Conservation (phyloP, 495 filamentous ascomycete genomes). For the Acidomyces sp. region DNA sequence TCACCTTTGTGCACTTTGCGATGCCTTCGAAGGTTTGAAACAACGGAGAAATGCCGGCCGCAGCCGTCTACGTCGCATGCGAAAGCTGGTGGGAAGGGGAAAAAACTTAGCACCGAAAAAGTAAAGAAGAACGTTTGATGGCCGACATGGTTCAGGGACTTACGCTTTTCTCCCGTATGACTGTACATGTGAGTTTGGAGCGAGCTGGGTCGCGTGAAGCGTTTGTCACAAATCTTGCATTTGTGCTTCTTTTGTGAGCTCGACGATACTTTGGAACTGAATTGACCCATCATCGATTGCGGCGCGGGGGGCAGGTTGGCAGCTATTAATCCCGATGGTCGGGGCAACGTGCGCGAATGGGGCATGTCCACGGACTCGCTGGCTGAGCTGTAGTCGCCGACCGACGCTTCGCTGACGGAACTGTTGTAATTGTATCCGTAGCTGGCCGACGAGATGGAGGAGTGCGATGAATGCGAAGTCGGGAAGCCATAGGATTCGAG, state of each 20-base stretch:
- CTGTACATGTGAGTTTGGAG: slow-evolving; percentile 98
- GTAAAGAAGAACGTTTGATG: no score
- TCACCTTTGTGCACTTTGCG: slow-evolving; percentile 94
- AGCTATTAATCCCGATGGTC: slow-evolving; percentile 57
- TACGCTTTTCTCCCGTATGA: slow-evolving; percentile 98
- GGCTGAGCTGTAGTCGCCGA: slow-evolving; percentile 86
- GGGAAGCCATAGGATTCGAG: slow-evolving; percentile 92
- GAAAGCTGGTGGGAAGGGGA: slow-evolving; percentile 56
- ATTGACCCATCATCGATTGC: slow-evolving; percentile 96
- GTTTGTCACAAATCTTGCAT: slow-evolving; percentile 98
- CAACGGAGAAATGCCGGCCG: slow-evolving; percentile 92
- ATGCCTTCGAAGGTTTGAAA: slow-evolving; percentile 89
- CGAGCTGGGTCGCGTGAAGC: slow-evolving; percentile 91
- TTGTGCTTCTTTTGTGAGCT: slow-evolving; percentile 99
- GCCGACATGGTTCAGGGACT: no score
- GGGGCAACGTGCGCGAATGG: slow-evolving; percentile 66
- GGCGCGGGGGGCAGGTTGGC: slow-evolving; percentile 64
- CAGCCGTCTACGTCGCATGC: slow-evolving; percentile 90
- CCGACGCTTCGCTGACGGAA: slow-evolving; percentile 68
- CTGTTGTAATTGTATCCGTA: slow-evolving; percentile 64
- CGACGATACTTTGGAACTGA: slow-evolving; percentile 91
- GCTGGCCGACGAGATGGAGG: slow-evolving; percentile 78
- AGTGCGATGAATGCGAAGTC: slow-evolving; percentile 77
- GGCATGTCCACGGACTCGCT: slow-evolving; percentile 65
- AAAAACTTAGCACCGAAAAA: slow-evolving; percentile 2